phyloP scores from a whole-genome alignment of 768 basidiomycete genomes.

The Lactifluus piperatus region DNA sequence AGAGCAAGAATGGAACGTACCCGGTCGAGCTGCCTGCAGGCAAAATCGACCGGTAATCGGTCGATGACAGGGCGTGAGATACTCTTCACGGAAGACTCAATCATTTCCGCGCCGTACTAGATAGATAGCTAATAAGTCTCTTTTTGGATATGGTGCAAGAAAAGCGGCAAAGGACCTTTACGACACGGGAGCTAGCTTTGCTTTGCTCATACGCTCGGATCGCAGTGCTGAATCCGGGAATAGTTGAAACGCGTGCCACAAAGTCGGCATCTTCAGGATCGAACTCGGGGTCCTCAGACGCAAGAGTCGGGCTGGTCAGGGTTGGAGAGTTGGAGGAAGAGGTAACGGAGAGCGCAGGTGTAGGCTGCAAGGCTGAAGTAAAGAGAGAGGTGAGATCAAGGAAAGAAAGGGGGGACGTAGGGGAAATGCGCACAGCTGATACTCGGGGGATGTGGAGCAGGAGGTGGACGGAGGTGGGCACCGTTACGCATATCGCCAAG shows the following conservation, averaged over 20 bases:
- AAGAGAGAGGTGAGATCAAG: background rate
- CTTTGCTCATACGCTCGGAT: slow-evolving; percentile 71
- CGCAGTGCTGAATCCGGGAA: slow-evolving; percentile 69
- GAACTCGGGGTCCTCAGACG: slow-evolving; percentile 22
- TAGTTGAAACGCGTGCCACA: slow-evolving; percentile 50
- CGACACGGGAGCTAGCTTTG: slow-evolving; percentile 75
- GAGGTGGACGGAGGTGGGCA: background rate
- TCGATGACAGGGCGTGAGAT: slow-evolving; percentile 78
- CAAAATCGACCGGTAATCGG: slow-evolving; percentile 77
- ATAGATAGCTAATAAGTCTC: slow-evolving; percentile 26
- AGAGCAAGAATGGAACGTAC: slow-evolving; percentile 35
- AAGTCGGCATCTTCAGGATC: slow-evolving; percentile 29
- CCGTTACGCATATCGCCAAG: slow-evolving; percentile 63
- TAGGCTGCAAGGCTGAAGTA: slow-evolving; percentile 28
- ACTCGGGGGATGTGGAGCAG: slow-evolving; percentile 18
- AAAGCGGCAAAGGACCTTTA: slow-evolving; percentile 48
- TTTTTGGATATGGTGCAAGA: background rate
- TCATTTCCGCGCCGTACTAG: slow-evolving; percentile 81
- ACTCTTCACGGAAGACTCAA: slow-evolving; percentile 75
- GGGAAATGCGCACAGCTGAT: slow-evolving; percentile 23
- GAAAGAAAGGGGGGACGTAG: background rate
- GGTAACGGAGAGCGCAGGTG: slow-evolving; percentile 28
- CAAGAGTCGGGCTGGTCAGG: slow-evolving; percentile 23
- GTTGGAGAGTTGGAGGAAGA: slow-evolving; percentile 29
- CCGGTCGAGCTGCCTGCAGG: slow-evolving; percentile 78